Conservation (phyloP, 495 filamentous ascomycete species). For the Aspergillus cavernicola region DNA sequence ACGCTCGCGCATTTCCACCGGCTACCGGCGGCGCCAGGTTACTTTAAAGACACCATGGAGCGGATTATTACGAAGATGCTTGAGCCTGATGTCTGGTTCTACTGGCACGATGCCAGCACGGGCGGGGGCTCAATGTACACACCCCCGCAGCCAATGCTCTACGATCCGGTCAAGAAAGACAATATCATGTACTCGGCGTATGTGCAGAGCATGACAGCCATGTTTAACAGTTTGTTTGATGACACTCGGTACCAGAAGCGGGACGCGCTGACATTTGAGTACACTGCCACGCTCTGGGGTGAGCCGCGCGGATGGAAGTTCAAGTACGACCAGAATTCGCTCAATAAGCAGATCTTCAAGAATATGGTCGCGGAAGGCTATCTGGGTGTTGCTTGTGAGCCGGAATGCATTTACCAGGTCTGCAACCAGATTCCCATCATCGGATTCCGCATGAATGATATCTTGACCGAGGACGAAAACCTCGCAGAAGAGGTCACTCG, state of each 20-base stretch:
- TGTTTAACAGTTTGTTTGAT: slow-evolving; percentile 5
- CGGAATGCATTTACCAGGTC: slow-evolving; percentile 6
- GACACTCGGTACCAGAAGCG: slow-evolving; percentile 2
- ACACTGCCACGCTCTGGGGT: neutral
- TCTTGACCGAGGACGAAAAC: neutral
- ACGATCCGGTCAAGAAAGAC: neutral
- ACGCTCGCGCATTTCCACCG: neutral
- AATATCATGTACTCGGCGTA: slow-evolving; percentile 8
- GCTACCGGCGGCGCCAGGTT: neutral
- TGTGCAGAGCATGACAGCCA: neutral
- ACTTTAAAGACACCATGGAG: slow-evolving; percentile 1
- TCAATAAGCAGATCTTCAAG: slow-evolving; percentile 1
- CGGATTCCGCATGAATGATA: slow-evolving; percentile 6
- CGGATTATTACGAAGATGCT: neutral
- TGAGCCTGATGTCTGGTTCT: slow-evolving; percentile 5
- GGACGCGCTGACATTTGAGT: neutral
- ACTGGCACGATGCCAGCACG: slow-evolving; percentile 5
- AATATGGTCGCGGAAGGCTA: slow-evolving; percentile 1
- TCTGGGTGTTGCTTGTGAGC: slow-evolving; percentile 3
- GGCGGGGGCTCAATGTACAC: neutral
- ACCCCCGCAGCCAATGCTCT: neutral
- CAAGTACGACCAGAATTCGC: neutral
- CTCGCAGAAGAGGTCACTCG: neutral
- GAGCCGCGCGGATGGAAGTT: neutral
- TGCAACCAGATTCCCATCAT: slow-evolving; percentile 8